Evolutionary conservation across 768 basidiomycete species (phyloP).

Genomic region (Naganishia antarctica): DNA sequence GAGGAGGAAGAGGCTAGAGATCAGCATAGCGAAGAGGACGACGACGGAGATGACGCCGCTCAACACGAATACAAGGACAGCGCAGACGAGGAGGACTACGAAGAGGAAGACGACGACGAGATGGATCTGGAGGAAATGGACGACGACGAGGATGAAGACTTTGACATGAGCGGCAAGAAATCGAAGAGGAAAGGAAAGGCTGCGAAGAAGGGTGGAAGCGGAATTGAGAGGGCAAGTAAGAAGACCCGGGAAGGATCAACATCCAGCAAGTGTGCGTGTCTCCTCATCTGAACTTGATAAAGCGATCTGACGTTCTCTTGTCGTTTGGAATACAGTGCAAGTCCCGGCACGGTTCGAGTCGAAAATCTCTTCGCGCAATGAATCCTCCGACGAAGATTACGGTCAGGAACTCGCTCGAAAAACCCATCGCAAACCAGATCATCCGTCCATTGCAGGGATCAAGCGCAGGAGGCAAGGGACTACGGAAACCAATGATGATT

Average conservation of each 20-base stretch:
- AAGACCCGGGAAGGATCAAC: not conserved
- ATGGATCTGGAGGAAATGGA: conserved; percentile 28
- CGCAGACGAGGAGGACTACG: conserved; percentile 19
- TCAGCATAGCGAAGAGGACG: conserved; percentile 10
- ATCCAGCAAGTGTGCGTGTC: conserved; percentile 4
- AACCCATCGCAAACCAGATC: conserved; percentile 22
- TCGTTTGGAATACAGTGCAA: not conserved
- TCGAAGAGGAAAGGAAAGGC: conserved; percentile 18
- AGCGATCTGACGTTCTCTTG: not conserved
- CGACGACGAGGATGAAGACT: conserved; percentile 28
- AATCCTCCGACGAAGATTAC: conserved; percentile 26
- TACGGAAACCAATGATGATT: conserved; percentile 20
- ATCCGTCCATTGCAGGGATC: conserved; percentile 6
- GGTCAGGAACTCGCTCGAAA: conserved; percentile 18
- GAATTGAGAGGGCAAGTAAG: not conserved
- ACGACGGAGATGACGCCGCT: conserved; percentile 2
- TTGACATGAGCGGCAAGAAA: conserved; percentile 17
- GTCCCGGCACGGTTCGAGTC: conserved; percentile 17
- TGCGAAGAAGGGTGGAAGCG: not conserved
- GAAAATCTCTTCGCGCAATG: not conserved
- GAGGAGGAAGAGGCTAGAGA: conserved; percentile 15
- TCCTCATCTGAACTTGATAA: not conserved
- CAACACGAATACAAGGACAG: conserved; percentile 9
- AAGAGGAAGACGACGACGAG: conserved; percentile 24
- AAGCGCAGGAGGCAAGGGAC: conserved; percentile 23